Conservation (phyloP, 2,329 filamentous ascomycete species). For the Hymenoscyphus infarciens region DNA sequence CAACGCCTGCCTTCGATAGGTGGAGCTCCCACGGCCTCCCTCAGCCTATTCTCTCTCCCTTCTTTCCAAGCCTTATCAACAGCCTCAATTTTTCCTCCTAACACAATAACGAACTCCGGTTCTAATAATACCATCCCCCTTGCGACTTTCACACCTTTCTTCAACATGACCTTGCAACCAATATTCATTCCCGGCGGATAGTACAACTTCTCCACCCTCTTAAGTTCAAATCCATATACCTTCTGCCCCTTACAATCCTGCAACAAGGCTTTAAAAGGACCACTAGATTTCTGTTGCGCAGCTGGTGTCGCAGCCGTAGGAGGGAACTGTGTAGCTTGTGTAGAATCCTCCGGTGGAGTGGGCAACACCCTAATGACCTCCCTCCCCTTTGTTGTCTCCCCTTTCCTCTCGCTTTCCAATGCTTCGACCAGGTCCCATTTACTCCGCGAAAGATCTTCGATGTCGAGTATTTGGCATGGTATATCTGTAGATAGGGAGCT, state of each 20-base stretch:
- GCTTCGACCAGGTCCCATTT: constrained; percentile 86
- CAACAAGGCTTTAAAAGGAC: constrained; percentile 75
- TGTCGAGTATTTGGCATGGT: constrained; percentile 77
- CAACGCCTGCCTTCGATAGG: not conserved
- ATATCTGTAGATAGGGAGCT: constrained; percentile 57
- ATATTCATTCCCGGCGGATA: constrained; percentile 60
- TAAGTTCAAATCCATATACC: constrained; percentile 70
- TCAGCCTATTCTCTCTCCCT: constrained; percentile 65
- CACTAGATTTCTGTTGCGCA: constrained; percentile 5
- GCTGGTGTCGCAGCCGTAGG: constrained; percentile 4
- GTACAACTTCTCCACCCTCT: constrained; percentile 60
- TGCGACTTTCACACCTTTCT: constrained; percentile 61
- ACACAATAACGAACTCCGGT: constrained; percentile 59
- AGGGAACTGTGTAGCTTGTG: constrained; percentile 34
- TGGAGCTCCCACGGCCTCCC: constrained; percentile 48
- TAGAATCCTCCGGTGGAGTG: constrained; percentile 34
- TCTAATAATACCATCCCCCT: constrained; percentile 78
- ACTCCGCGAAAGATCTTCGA: constrained; percentile 77
- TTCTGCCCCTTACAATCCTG: constrained; percentile 73
- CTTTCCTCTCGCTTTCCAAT: constrained; percentile 68
- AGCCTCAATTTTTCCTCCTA: constrained; percentile 84
- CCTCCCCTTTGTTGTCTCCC: constrained; percentile 70
- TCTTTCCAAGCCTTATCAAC: constrained; percentile 77
- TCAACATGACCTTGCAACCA: constrained; percentile 77
- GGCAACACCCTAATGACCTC: constrained; percentile 75